Percentiles rank a stretch among this genome's conserved stretches.
Evolutionary conservation across 768 basidiomycete species (phyloP).

Genomic region (Collybiopsis luxurians): DNA sequence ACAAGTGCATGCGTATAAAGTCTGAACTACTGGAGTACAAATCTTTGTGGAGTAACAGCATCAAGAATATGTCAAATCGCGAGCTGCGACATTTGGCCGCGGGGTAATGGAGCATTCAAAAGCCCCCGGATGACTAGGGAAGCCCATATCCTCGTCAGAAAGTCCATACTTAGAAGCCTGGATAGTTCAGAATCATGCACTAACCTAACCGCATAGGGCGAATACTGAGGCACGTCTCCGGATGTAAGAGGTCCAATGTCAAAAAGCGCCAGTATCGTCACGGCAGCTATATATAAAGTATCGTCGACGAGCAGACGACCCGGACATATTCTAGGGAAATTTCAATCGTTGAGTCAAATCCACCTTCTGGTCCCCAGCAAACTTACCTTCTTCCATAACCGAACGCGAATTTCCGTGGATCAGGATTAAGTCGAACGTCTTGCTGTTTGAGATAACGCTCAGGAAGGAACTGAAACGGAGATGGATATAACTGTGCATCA

Average conservation of each 20-base stretch:
- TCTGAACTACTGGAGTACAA: no score
- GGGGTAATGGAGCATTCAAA: neutral
- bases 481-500: conserved; percentile 23
- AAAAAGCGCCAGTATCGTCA: conserved; percentile 5
- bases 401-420: conserved; percentile 12
- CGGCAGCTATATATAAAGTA: conserved; percentile 8
- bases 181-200: neutral
- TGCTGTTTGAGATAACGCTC: conserved; percentile 19
- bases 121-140: neutral
- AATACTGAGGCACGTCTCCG: neutral
- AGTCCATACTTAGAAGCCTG: neutral
- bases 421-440: conserved; percentile 9
- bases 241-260: conserved; percentile 6
- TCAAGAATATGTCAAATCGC: neutral
- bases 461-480: conserved; percentile 25
- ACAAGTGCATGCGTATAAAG: no score
- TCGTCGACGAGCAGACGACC: conserved; percentile 1
- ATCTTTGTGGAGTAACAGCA: no score
- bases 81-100: neutral
- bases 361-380: neutral
- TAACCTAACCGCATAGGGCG: neutral
- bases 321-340: neutral
- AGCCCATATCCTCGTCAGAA: neutral
- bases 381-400: conserved; percentile 24
- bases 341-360: neutral